Base-by-base conservation (phyloP, 805 yeast species). In the Barnettozyma botsteinii region DNA sequence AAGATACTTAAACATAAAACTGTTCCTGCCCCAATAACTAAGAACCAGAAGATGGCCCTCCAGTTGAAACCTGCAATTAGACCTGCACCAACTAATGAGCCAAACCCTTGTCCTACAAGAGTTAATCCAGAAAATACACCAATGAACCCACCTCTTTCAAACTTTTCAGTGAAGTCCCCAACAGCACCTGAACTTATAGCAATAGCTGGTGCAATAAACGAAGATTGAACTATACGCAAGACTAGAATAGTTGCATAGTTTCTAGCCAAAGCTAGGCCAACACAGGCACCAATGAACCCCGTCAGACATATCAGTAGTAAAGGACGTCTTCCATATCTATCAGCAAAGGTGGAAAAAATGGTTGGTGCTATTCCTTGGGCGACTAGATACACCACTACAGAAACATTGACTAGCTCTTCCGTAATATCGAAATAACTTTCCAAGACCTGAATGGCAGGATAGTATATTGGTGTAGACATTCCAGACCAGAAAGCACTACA, bases 281-380 rank as follows among this genome's bases (percentile, higher is more conserved):
- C 57, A 57, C 82, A 77, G 1, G 85, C 77, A 8, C 68, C 77
- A 15, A 77, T 61, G 50, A 76, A 86, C 2, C 79, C 62, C 0
- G 69, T 12, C 21, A 83, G 56, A 27, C 87, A 79, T 4, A 62
- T 37, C 24, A 84, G 38, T 15, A 81, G 65, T 0, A 81, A 67
- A 0, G 93, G 88, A 36, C 95, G 62, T 51, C 95, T 71, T 0
- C 96, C 96, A 53, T 59, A 62, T 4, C 65, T 55, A 55, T 87
- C 96, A 0, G 91, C 83, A 18, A 85, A 51, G 4, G 78, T 69
- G 0, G 86, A 81, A 56, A 80, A 69, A 13, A 85, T 56, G 1
- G 83, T 70, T 0, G 96, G 96, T 0, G 84, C 61, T 0, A 85
- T 42, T 2, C 94, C 95, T 61, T 87, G 96, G 40, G 82, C 71